A percentile compares a stretch with the other conserved stretches of the same genome.
Evolutionary conservation across 805 yeast genomes (phyloP).

Genomic region (Osmozyma mogii): DNA sequence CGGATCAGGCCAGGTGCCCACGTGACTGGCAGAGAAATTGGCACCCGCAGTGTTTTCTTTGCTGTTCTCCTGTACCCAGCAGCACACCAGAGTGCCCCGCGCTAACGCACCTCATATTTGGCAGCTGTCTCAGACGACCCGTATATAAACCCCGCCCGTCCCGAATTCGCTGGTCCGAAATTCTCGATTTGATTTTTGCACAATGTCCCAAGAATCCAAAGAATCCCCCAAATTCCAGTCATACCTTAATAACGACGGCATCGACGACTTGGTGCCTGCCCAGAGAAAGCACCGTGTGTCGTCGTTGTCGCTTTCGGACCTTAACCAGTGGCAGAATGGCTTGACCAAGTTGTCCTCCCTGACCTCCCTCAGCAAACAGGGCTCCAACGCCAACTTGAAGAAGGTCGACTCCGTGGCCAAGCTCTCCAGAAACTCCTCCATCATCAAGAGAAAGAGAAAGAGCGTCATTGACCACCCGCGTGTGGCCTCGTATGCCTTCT

Average conservation of each 20-base stretch:
- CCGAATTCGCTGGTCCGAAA: no score
- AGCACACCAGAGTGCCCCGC: no score
- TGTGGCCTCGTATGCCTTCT: constrained; percentile 80
- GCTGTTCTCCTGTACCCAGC: no score
- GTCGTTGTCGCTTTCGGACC: constrained; percentile 59
- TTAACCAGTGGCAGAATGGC: constrained; percentile 53
- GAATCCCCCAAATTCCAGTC: constrained; percentile 32
- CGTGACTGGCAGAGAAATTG: no score
- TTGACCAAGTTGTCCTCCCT: constrained; percentile 32
- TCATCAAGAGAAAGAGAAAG: constrained; percentile 41
- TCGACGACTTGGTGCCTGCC: constrained; percentile 57
- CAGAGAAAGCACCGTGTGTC: constrained; percentile 57
- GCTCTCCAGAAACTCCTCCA: constrained; percentile 38
- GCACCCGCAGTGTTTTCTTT: no score
- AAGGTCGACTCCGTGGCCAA: constrained; percentile 39
- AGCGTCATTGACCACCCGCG: constrained; percentile 58
- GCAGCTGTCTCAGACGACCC: no score
- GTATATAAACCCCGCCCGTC: no score
- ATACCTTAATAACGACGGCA: constrained; percentile 65
- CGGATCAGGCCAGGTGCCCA: no score
- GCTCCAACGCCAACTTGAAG: constrained; percentile 28
- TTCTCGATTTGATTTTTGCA: constrained; percentile 31
- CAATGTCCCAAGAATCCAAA: constrained; percentile 8
- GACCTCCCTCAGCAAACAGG: constrained; percentile 27
- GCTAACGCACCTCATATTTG: no score